Base-by-base conservation (phyloP, 1,284 basidiomycete species). In the Boletus calvinii region DNA sequence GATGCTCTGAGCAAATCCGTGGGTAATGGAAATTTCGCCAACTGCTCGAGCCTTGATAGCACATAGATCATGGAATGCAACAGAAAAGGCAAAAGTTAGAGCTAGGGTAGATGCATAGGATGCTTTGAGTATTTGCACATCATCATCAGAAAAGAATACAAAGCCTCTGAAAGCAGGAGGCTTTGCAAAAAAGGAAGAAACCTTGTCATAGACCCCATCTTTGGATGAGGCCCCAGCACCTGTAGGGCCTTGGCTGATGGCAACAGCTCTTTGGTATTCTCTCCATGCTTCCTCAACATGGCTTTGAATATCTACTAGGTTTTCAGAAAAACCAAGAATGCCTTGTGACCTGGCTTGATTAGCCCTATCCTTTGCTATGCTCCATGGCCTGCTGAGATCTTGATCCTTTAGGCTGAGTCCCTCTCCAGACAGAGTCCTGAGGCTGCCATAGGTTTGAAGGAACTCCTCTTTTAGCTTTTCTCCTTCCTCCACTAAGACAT, bases 31-130 rank as follows among this genome's bases (percentile, higher is more conserved):
- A 13, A 59, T 35, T 8, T 54, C 47, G 35, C 77, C 74, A 12
- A 62, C 58, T 6, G 67, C 60, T 7, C 65, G 62, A 0, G 75
- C 77, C 60, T 84, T 83, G 66, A 83, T 77, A 7, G 49, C 43
- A 52, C 78, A 81, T 2, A 83, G 51, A 1, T 72, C 69, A 13
- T 54, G 59, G 49, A 78, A 81, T 0, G 80, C 80, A 22, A 81
- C 70, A 1, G 54, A 53, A 55, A 81, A 80, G 0, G 64, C 77
- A 49, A 83, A 81, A 0, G 9, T 32, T 0, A 56, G 20, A 1
- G 47, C 51, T 5, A 52, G 55, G 0, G 15, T 31, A 38, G 76
- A 75, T 0, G 81, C 80, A 38, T 71, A 77, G 0, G 81, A 81
- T 0, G 80, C 81, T 58, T 77, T 81, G 18, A 83, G 56, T 12